Conservation (phyloP, 148 eudicot species). For the Fagopyrum tataricum region DNA sequence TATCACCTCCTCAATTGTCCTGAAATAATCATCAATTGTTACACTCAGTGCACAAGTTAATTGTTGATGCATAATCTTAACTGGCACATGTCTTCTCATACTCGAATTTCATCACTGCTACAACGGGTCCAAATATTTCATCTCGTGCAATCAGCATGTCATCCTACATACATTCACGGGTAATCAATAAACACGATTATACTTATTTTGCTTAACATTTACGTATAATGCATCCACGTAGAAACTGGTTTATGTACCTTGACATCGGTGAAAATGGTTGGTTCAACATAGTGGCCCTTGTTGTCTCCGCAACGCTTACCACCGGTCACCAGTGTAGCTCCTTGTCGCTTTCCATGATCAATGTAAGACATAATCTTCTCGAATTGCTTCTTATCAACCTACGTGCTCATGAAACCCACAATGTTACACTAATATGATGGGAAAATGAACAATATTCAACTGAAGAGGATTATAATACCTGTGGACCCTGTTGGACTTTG, state of each 20-base stretch:
- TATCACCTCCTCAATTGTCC: constrained; percentile 64
- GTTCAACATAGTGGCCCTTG: constrained; percentile 69
- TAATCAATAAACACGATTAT: too few species aligned
- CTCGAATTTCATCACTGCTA: constrained; percentile 69
- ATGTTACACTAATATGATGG: neutral
- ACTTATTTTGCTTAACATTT: too few species aligned
- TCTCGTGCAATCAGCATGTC: constrained; percentile 68
- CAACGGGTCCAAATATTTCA: constrained; percentile 86
- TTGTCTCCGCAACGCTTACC: constrained; percentile 47
- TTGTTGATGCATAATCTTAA: neutral
- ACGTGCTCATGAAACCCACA: neutral
- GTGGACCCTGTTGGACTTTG: constrained; percentile 65
- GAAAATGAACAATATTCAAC: neutral
- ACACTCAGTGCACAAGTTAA: neutral
- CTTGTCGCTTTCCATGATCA: constrained; percentile 61
- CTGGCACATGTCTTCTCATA: neutral
- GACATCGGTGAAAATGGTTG: constrained; percentile 71
- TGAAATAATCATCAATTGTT: constrained; percentile 11
- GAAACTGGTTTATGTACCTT: constrained; percentile 26
- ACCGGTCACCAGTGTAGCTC: constrained; percentile 65
- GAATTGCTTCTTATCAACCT: constrained; percentile 60
- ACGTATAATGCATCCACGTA: neutral
- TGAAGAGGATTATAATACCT: constrained; percentile 26
- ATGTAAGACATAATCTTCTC: constrained; percentile 62
- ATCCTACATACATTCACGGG: constrained; percentile 31